A percentile compares a stretch with the other conserved stretches of the same genome.
phyloP scores from a whole-genome alignment of 805 yeast species.

The Candida methanosorbosa region DNA sequence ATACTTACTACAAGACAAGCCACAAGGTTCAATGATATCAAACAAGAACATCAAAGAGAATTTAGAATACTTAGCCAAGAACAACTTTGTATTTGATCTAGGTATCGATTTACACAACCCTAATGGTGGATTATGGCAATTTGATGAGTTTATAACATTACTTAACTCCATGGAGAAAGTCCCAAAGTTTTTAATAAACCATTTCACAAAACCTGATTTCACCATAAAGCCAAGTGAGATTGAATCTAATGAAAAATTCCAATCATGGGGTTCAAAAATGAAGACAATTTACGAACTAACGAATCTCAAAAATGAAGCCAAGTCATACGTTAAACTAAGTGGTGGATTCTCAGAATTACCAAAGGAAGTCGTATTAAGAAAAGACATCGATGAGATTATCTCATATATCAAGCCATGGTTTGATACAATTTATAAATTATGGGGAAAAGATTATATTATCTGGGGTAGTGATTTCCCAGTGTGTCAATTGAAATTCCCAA shows the following conservation, averaged over 20 bases:
- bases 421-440: conserved; percentile 16
- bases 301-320: conserved; percentile 4
- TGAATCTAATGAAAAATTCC: conserved; percentile 7
- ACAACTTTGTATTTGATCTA: conserved; percentile 28
- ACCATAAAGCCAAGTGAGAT: conserved; percentile 2
- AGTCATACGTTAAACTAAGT: conserved; percentile 29
- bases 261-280: conserved; percentile 16
- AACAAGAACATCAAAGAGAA: conserved; percentile 20
- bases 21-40: conserved; percentile 24
- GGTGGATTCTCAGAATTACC: conserved; percentile 33
- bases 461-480: conserved; percentile 42
- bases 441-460: conserved; percentile 23
- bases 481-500: conserved; percentile 6
- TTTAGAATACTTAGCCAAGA: conserved; percentile 24
- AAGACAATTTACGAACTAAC: conserved; percentile 10
- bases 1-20: conserved; percentile 35
- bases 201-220: conserved; percentile 33
- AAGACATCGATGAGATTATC: conserved; percentile 3
- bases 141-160: conserved; percentile 26
- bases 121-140: conserved; percentile 30
- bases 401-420: conserved; percentile 22
- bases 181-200: conserved; percentile 27
- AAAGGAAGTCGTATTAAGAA: conserved; percentile 6
- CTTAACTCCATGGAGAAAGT: conserved; percentile 14
- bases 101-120: conserved; percentile 30